A percentile compares a stretch with the other conserved stretches of the same genome.
Evolutionary conservation across 257 asterid genomes (phyloP).

Genomic region (Handroanthus guayacan): DNA sequence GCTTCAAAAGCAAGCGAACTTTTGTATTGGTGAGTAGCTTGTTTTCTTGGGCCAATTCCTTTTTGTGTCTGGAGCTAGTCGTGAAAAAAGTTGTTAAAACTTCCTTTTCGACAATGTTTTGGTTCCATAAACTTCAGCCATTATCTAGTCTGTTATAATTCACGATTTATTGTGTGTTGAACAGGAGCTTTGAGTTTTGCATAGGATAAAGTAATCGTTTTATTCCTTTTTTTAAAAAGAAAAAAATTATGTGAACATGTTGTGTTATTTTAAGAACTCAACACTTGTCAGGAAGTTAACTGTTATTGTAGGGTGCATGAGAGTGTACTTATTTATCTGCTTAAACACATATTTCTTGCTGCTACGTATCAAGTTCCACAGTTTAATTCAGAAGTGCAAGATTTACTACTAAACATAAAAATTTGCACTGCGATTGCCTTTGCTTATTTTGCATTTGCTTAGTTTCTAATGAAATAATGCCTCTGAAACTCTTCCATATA

Average conservation of each 20-base stretch:
- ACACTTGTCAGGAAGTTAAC: background rate
- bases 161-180: background rate
- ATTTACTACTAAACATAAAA: background rate
- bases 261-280: background rate
- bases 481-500: background rate
- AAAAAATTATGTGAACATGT: background rate
- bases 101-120: constrained; percentile 11
- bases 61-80: constrained; percentile 28
- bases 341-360: background rate
- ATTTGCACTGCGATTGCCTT: background rate
- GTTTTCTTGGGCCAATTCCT: constrained; percentile 22
- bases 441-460: constrained; percentile 9
- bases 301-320: background rate
- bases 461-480: background rate
- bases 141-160: constrained; percentile 15
- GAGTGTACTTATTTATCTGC: background rate
- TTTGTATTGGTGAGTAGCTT: constrained; percentile 71
- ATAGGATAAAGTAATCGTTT: constrained; percentile 7
- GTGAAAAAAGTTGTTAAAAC: constrained; percentile 3
- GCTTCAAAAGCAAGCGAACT: constrained; percentile 72
- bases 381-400: background rate
- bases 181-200: constrained; percentile 7
- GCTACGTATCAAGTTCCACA: background rate
- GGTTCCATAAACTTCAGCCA: constrained; percentile 14
- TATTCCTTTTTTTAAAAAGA: background rate